phyloP scores from a whole-genome alignment of 1,284 basidiomycete species.

The Heimioporus retisporus region DNA sequence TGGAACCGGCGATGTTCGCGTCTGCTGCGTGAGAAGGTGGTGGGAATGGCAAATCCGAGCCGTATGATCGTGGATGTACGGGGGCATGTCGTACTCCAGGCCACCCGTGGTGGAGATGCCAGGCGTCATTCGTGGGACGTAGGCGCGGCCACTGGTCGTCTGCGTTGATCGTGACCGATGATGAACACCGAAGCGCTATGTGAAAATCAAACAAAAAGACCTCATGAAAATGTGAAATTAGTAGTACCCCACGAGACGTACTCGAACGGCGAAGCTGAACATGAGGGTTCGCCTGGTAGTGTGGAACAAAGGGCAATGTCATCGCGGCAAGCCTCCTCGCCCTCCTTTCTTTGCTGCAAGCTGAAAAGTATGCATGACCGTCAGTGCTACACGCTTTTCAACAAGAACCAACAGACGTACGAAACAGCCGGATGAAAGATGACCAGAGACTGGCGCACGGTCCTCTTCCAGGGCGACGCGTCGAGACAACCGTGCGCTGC shows the following conservation, averaged over 20 bases:
- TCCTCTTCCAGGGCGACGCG: not conserved
- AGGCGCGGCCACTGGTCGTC: constrained; percentile 7
- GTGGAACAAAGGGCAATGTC: constrained; percentile 5
- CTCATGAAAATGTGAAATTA: not conserved
- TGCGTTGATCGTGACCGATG: constrained; percentile 38
- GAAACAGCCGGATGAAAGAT: constrained; percentile 3
- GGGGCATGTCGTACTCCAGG: too few species aligned
- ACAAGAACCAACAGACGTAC: constrained; percentile 3
- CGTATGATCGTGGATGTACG: too few species aligned
- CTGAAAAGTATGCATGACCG: not conserved
- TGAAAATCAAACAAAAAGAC: not conserved
- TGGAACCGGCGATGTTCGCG: too few species aligned
- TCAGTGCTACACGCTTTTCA: too few species aligned
- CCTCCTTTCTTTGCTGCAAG: constrained; percentile 5
- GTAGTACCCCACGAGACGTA: constrained; percentile 34
- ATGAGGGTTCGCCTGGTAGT: not conserved
- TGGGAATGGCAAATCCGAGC: not conserved
- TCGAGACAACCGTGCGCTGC: constrained; percentile 5
- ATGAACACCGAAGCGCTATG: constrained; percentile 29
- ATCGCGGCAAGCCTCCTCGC: not conserved
- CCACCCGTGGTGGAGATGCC: not conserved
- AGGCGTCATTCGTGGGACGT: constrained; percentile 5
- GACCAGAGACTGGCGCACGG: constrained; percentile 4
- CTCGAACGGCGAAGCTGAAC: constrained; percentile 50
- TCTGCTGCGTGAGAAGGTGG: constrained; percentile 28